These are phyloP conservation scores for Fusarium robinianum DNA, from an alignment of 2,329 filamentous ascomycete species.

Conservation along the genomic window DNA sequence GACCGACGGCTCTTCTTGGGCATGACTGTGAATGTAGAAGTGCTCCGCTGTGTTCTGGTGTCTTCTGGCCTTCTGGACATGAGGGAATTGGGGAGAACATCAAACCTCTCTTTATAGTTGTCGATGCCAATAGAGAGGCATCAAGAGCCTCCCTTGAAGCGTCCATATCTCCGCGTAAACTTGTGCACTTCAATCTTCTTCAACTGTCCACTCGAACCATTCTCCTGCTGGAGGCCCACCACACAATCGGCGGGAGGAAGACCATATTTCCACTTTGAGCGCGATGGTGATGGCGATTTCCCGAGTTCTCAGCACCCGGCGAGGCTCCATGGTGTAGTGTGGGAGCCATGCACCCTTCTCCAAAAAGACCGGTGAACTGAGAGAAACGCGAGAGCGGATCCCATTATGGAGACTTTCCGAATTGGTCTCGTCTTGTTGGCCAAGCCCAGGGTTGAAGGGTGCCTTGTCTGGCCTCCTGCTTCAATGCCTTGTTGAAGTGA, in stretches of 20 bases:
- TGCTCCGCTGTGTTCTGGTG: rapidly evolving
- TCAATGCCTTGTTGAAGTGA: slow-evolving; percentile 17
- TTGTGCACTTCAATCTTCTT: slow-evolving; percentile 16
- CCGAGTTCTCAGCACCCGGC: too few relatives aligned
- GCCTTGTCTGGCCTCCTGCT: too few relatives aligned
- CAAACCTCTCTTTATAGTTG: too few relatives aligned
- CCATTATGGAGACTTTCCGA: background rate
- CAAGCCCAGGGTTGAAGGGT: too few relatives aligned
- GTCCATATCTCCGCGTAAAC: too few relatives aligned
- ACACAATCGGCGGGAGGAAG: too few relatives aligned
- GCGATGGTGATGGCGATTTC: too few relatives aligned
- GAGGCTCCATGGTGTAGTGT: too few relatives aligned
- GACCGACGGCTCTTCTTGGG: slow-evolving; percentile 20
- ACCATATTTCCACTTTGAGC: background rate
- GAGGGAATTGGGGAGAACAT: background rate
- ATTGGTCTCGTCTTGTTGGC: background rate
- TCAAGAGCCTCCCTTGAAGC: too few relatives aligned
- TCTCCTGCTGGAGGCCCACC: slow-evolving; percentile 11
- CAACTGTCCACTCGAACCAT: too few relatives aligned
- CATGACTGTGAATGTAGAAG: slow-evolving; percentile 11
- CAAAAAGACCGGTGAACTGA: background rate
- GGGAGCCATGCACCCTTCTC: too few relatives aligned
- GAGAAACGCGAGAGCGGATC: background rate
- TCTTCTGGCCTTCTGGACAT: background rate
- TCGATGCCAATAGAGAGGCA: background rate